Conservation (phyloP, 2,329 filamentous ascomycete species). For the Pseudogymnoascus sp. region DNA sequence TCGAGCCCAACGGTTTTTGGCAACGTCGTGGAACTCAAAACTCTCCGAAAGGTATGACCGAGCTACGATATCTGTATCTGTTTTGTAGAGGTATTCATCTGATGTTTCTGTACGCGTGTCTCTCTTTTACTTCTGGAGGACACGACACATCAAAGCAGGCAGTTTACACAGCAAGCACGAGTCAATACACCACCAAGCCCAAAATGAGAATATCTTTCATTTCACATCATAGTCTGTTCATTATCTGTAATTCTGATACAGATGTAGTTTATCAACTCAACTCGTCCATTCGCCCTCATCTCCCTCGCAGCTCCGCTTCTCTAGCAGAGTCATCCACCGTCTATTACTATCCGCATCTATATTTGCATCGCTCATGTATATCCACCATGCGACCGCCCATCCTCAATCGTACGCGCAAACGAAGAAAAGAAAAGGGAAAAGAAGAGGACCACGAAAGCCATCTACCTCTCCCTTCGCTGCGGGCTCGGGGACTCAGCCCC, state of each 20-base stretch:
- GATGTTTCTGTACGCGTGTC: neutral
- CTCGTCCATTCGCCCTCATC: neutral
- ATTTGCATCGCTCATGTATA: conserved; percentile 2
- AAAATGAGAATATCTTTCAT: conserved; percentile 6
- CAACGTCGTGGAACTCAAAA: too few species aligned
- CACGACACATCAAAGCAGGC: neutral
- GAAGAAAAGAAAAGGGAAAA: neutral
- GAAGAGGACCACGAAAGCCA: too few species aligned
- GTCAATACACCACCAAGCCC: neutral
- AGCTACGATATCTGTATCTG: neutral
- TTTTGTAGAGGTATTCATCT: neutral
- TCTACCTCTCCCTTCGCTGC: neutral
- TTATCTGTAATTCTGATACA: neutral
- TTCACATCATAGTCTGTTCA: neutral
- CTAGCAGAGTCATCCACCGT: neutral
- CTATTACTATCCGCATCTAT: conserved; percentile 1
- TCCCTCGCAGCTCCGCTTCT: neutral
- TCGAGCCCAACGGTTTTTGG: neutral
- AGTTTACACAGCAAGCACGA: neutral
- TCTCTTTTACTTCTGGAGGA: rapidly evolving
- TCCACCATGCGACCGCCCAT: neutral
- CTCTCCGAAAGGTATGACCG: neutral
- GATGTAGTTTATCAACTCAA: neutral
- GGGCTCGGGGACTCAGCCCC: neutral
- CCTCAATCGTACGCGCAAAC: neutral